Conservation (phyloP, 2,329 filamentous ascomycete species). For the Penicillium paneum region DNA sequence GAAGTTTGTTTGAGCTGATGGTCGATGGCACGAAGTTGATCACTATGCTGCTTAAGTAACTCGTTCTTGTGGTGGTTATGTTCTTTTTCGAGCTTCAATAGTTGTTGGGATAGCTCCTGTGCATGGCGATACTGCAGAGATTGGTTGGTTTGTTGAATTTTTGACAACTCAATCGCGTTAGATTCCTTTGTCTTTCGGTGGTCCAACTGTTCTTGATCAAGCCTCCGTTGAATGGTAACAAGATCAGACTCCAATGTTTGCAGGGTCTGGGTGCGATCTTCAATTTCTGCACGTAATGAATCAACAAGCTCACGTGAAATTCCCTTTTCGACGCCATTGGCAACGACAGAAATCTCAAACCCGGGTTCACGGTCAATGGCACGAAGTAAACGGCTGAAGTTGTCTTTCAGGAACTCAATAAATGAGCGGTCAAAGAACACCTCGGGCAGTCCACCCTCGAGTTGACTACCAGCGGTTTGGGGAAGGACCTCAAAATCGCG, state of each 20-base stretch:
- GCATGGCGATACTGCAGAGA: constrained; percentile 68
- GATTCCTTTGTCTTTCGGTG: constrained; percentile 65
- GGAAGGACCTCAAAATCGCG: constrained; percentile 86
- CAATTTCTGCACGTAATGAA: constrained; percentile 71
- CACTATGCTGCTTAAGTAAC: constrained; percentile 43
- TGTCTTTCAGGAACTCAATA: constrained; percentile 93
- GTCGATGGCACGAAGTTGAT: constrained; percentile 49
- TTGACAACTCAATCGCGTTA: constrained; percentile 52
- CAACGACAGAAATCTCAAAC: constrained; percentile 75
- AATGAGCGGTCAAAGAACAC: constrained; percentile 84
- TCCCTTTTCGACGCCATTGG: constrained; percentile 78
- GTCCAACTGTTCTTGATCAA: constrained; percentile 70
- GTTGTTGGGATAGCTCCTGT: constrained; percentile 55
- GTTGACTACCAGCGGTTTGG: constrained; percentile 58
- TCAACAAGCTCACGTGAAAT: constrained; percentile 94
- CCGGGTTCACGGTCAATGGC: constrained; percentile 89
- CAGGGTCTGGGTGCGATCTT: constrained; percentile 64
- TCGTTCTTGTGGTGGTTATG: constrained; percentile 44
- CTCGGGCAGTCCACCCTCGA: constrained; percentile 63
- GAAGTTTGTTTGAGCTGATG: constrained; percentile 47
- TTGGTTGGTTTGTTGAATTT: constrained; percentile 66
- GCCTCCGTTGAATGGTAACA: constrained; percentile 53
- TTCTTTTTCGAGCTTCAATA: constrained; percentile 44
- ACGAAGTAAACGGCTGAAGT: constrained; percentile 78
- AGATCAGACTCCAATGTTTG: constrained; percentile 57